Evolutionary conservation across 495 filamentous ascomycete species (phyloP).

Genomic region (Cairneyella variabilis): DNA sequence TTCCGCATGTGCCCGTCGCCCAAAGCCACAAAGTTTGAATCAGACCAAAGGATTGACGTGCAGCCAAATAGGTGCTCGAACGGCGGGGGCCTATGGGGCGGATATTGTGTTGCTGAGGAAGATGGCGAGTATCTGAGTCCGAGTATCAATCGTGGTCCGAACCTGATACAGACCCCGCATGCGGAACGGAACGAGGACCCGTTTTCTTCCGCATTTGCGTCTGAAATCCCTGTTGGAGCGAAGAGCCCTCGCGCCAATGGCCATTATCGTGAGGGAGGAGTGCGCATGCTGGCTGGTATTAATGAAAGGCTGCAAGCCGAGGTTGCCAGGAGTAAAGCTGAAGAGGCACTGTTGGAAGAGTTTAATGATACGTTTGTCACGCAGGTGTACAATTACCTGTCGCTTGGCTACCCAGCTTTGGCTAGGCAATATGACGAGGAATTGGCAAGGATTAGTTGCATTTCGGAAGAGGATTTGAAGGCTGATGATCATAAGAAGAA

Average conservation of each 20-base stretch:
- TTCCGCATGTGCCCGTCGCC: conserved; percentile 78
- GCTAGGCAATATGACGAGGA: conserved; percentile 80
- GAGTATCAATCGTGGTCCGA: conserved; percentile 24
- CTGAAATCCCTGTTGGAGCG: conserved; percentile 1
- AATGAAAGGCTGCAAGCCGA: conserved; percentile 45
- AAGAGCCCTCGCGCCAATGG: neutral
- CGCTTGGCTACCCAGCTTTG: conserved; percentile 80
- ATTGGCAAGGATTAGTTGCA: conserved; percentile 70
- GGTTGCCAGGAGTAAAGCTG: conserved; percentile 42
- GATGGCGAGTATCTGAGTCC: conserved; percentile 33
- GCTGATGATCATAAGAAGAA: conserved; percentile 63
- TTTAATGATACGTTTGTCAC: conserved; percentile 83
- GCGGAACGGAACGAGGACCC: conserved; percentile 19
- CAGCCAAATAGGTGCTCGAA: conserved; percentile 44
- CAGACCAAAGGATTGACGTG: conserved; percentile 47
- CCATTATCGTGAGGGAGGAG: conserved; percentile 5
- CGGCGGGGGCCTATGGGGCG: conserved; percentile 64
- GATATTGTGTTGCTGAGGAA: conserved; percentile 48
- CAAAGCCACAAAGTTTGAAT: conserved; percentile 73
- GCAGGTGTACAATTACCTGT: conserved; percentile 94
- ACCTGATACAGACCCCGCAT: conserved; percentile 24
- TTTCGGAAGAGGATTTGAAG: conserved; percentile 61
- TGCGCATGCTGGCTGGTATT: conserved; percentile 44
- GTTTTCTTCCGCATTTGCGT: conserved; percentile 22
- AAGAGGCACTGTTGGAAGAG: conserved; percentile 57